Conservation (phyloP, 2,329 filamentous ascomycete genomes). For the Chrysoporthe austroafricana region DNA sequence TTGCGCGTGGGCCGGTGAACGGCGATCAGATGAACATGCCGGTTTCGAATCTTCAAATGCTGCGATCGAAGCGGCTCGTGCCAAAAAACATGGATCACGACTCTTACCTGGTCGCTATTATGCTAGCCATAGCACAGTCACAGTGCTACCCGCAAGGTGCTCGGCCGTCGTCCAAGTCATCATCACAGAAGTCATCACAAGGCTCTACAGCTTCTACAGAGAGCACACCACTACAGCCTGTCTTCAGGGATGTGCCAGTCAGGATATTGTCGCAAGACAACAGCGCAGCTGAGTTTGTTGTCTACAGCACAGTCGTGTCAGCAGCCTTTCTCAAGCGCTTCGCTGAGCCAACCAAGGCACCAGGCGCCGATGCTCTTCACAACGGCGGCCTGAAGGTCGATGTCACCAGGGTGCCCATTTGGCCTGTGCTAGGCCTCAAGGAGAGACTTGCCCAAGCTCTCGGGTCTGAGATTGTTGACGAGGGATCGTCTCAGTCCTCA, state of each 20-base stretch:
- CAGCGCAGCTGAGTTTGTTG: slow-evolving; percentile 52
- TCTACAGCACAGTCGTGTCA: slow-evolving; percentile 56
- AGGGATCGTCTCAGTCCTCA: slow-evolving; percentile 35
- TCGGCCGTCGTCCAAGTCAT: slow-evolving; percentile 18
- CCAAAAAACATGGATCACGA: slow-evolving; percentile 56
- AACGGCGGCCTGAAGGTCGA: slow-evolving; percentile 49
- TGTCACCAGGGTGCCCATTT: slow-evolving; percentile 54
- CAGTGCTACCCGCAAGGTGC: slow-evolving; percentile 48
- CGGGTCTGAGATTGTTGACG: slow-evolving; percentile 54
- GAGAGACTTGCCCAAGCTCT: slow-evolving; percentile 59
- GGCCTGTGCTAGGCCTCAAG: slow-evolving; percentile 59
- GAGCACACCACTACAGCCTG: slow-evolving; percentile 31
- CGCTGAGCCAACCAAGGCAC: slow-evolving; percentile 49
- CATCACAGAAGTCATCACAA: slow-evolving; percentile 34
- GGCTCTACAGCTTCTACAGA: slow-evolving; percentile 26
- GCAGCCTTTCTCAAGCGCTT: slow-evolving; percentile 55
- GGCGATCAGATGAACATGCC: slow-evolving; percentile 47
- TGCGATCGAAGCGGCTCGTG: slow-evolving; percentile 51
- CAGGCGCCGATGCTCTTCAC: slow-evolving; percentile 33
- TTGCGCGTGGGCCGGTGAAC: slow-evolving; percentile 45
- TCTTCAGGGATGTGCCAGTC: slow-evolving; percentile 54
- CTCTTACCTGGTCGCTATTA: slow-evolving; percentile 54
- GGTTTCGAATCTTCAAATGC: slow-evolving; percentile 50
- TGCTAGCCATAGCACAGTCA: slow-evolving; percentile 61
- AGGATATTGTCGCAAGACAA: slow-evolving; percentile 56